A percentile compares a stretch with the other conserved stretches of the same genome.
Evolutionary conservation across 257 asterid genomes (phyloP).

Genomic region (Thymus quinquecostatus): DNA sequence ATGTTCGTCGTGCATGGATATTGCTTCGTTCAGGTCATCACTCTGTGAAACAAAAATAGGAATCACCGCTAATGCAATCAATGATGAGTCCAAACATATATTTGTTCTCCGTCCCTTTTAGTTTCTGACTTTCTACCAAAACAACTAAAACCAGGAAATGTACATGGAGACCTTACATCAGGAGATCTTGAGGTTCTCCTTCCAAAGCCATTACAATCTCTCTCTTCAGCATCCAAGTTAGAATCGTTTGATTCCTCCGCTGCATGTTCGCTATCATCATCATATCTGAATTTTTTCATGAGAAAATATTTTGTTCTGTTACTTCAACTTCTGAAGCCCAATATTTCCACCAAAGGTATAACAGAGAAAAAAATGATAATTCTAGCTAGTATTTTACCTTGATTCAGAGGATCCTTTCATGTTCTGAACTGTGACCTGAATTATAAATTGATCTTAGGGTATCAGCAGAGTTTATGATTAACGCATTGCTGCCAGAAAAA

Average conservation of each 20-base stretch:
- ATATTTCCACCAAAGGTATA: neutral
- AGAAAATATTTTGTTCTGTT: slow-evolving; percentile 5
- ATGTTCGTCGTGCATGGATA: slow-evolving; percentile 42
- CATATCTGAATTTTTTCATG: slow-evolving; percentile 48
- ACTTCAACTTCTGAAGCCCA: slow-evolving; percentile 4
- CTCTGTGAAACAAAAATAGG: slow-evolving; percentile 45
- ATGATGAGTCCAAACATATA: slow-evolving; percentile 1
- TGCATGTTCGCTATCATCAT: slow-evolving; percentile 54
- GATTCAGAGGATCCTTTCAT: slow-evolving; percentile 55
- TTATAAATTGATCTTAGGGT: slow-evolving; percentile 25
- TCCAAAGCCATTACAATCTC: slow-evolving; percentile 35
- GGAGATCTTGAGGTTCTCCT: slow-evolving; percentile 42
- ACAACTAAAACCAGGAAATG: slow-evolving; percentile 17
- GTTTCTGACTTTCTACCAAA: neutral
- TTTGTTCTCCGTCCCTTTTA: slow-evolving; percentile 1
- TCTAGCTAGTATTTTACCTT: slow-evolving; percentile 53
- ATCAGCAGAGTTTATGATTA: neutral
- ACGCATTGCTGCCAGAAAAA: neutral
- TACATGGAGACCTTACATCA: slow-evolving; percentile 56
- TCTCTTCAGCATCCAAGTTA: slow-evolving; percentile 45
- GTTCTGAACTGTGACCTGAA: slow-evolving; percentile 86
- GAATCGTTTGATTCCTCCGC: slow-evolving; percentile 42
- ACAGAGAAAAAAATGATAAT: slow-evolving; percentile 25
- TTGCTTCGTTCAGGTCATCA: slow-evolving; percentile 49
- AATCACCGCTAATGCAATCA: slow-evolving; percentile 24